These are phyloP conservation scores for Citeromyces matritensis DNA, from an alignment of 805 yeast genomes.

Conservation along the genomic window DNA sequence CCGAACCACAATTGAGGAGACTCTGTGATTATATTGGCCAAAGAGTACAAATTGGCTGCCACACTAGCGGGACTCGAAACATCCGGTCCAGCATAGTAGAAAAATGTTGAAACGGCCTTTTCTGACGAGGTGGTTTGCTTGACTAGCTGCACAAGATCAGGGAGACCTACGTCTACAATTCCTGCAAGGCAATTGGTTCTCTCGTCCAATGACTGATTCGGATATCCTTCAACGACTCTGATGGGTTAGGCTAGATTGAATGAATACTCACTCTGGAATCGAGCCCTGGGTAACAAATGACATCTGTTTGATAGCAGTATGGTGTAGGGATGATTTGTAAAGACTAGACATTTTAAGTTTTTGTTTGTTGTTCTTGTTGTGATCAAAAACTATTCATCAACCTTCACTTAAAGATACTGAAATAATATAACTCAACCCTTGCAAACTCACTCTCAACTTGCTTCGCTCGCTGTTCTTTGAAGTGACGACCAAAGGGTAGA, in stretches of 20 bases:
- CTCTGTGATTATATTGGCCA: slow-evolving; percentile 48
- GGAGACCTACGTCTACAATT: slow-evolving; percentile 60
- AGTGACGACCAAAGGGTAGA: neutral
- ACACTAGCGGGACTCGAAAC: slow-evolving; percentile 64
- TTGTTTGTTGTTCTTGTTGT: slow-evolving; percentile 1
- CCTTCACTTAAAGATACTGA: neutral
- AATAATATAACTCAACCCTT: neutral
- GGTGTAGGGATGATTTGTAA: neutral
- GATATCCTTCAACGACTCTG: slow-evolving; percentile 31
- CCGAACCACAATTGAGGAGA: slow-evolving; percentile 73
- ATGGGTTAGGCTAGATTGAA: slow-evolving; percentile 5
- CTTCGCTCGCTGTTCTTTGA: too few species aligned
- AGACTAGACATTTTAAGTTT: too few species aligned
- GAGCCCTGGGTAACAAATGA: slow-evolving; percentile 37
- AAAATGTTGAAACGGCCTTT: slow-evolving; percentile 51
- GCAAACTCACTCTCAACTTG: too few species aligned
- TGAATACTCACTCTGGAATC: slow-evolving; percentile 36
- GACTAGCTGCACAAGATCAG: slow-evolving; percentile 40
- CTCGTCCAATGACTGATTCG: slow-evolving; percentile 44
- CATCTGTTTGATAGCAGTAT: slow-evolving; percentile 8
- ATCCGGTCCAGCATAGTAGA: slow-evolving; percentile 65
- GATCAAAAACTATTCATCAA: too few species aligned
- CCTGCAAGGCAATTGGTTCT: slow-evolving; percentile 44
- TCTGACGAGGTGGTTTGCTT: slow-evolving; percentile 22
- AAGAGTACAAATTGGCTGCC: slow-evolving; percentile 56